Percentiles rank a stretch among this genome's conserved stretches.
phyloP scores from a whole-genome alignment of 139 green algal species.

The Yamagishiella unicocca region DNA sequence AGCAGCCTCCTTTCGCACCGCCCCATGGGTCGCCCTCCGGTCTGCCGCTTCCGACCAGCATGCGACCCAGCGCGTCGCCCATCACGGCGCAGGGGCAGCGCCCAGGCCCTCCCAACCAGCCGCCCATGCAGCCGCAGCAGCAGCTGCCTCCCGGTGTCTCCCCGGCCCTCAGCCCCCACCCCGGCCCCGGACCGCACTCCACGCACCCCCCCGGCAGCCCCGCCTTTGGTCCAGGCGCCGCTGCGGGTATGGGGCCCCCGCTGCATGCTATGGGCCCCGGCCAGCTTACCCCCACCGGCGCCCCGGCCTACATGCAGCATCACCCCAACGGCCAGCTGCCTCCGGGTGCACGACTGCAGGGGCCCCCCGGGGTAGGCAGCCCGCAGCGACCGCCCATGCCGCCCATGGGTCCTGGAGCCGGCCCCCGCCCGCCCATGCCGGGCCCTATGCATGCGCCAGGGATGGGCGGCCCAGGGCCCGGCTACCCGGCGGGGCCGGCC shows the following conservation, averaged over 20 bases:
- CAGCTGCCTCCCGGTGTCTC: neutral
- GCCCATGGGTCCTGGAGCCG: too few species aligned
- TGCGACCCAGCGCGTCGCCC: constrained; percentile 14
- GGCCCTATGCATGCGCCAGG: too few species aligned
- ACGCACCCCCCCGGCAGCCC: neutral
- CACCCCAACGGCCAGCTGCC: neutral
- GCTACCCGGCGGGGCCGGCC: too few species aligned
- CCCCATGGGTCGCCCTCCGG: neutral
- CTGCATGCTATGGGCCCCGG: neutral
- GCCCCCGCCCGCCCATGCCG: too few species aligned
- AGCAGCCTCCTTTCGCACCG: too few species aligned
- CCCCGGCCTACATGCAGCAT: neutral
- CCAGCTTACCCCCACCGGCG: neutral
- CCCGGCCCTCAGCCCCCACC: neutral
- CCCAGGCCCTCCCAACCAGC: neutral
- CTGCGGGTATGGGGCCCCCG: neutral
- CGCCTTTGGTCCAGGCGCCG: neutral
- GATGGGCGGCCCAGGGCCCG: too few species aligned
- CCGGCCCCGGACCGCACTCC: neutral
- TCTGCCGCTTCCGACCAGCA: constrained; percentile 23
- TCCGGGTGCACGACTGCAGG: neutral
- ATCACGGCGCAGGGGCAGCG: neutral
- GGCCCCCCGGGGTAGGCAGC: neutral
- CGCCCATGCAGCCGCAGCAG: neutral
- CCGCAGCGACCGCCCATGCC: neutral